Percentiles rank a stretch among this genome's conserved stretches.
Evolutionary conservation across 176 grass and related monocot genomes (phyloP).

Genomic region (Avena sativa): DNA sequence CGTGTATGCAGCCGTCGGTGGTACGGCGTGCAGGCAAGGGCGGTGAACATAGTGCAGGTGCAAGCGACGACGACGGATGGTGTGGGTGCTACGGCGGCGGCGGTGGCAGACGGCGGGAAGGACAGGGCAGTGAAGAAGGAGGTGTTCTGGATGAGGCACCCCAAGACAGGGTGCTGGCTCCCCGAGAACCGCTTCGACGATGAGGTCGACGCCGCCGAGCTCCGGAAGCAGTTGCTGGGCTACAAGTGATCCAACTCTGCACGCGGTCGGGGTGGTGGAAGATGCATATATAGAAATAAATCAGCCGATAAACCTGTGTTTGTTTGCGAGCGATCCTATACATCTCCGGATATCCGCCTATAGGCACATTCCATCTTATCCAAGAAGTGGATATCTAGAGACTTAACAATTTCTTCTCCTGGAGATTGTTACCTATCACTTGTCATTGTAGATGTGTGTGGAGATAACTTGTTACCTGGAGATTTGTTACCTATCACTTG

Average conservation of each 20-base stretch:
- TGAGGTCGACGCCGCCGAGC: constrained; percentile 48
- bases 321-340: too few relatives aligned
- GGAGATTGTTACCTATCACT: too few relatives aligned
- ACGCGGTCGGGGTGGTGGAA: too few relatives aligned
- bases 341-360: too few relatives aligned
- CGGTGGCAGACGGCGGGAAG: neutral
- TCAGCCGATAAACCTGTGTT: too few relatives aligned
- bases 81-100: neutral
- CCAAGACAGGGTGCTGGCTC: constrained; percentile 52
- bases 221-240: constrained; percentile 40
- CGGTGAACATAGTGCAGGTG: neutral
- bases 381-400: too few relatives aligned
- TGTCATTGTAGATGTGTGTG: too few relatives aligned
- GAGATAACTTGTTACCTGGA: too few relatives aligned
- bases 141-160: constrained; percentile 55
- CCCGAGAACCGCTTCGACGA: constrained; percentile 49
- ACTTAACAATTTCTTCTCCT: too few relatives aligned
- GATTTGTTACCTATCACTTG: too few relatives aligned
- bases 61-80: neutral
- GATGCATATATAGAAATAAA: too few relatives aligned
- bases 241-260: neutral
- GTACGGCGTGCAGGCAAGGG: constrained; percentile 30
- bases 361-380: too few relatives aligned
- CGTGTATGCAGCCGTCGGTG: neutral
- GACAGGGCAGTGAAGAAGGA: neutral